These are phyloP conservation scores for Monosporascus sp. DNA, from an alignment of 2,329 filamentous ascomycete species.

Conservation along the genomic window DNA sequence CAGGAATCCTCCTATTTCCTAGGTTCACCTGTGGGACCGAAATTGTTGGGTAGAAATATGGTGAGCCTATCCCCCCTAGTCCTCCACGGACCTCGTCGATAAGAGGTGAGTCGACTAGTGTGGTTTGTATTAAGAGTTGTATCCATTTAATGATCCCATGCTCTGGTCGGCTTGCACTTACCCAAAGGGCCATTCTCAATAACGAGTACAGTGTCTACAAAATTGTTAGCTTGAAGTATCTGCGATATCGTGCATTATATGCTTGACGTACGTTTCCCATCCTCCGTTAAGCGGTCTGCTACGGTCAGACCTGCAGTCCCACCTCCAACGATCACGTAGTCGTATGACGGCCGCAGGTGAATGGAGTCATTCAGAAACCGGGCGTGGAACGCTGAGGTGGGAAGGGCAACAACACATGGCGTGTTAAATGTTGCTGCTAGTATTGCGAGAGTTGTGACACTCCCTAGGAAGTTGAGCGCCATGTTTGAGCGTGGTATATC, in stretches of 20 bases:
- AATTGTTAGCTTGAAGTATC: slow-evolving; percentile 1
- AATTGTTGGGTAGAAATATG: slow-evolving; percentile 21
- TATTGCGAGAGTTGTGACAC: not conserved
- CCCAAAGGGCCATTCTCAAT: slow-evolving; percentile 23
- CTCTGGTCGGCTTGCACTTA: slow-evolving; percentile 1
- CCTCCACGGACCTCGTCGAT: slow-evolving; percentile 22
- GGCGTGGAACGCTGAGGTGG: not conserved
- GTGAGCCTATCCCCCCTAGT: slow-evolving; percentile 15
- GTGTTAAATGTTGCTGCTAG: not conserved
- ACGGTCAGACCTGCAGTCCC: slow-evolving; percentile 23
- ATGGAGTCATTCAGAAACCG: not conserved
- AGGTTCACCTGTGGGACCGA: slow-evolving; percentile 21
- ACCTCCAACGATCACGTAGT: slow-evolving; percentile 24
- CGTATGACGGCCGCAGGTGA: slow-evolving; percentile 13
- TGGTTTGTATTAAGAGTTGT: slow-evolving; percentile 5
- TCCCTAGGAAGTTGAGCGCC: not conserved
- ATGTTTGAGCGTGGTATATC: not conserved
- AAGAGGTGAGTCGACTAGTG: slow-evolving; percentile 17
- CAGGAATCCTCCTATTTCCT: slow-evolving; percentile 14
- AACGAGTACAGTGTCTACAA: slow-evolving; percentile 20
- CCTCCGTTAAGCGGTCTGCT: slow-evolving; percentile 22
- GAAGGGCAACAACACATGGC: not conserved
- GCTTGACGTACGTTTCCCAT: slow-evolving; percentile 18
- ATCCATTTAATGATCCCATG: not conserved
- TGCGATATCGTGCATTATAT: not conserved